Evolutionary conservation across 139 green algal genomes (phyloP), one percentile per base, ranked within the genome.

Genomic region (Micromonas commoda): DNA sequence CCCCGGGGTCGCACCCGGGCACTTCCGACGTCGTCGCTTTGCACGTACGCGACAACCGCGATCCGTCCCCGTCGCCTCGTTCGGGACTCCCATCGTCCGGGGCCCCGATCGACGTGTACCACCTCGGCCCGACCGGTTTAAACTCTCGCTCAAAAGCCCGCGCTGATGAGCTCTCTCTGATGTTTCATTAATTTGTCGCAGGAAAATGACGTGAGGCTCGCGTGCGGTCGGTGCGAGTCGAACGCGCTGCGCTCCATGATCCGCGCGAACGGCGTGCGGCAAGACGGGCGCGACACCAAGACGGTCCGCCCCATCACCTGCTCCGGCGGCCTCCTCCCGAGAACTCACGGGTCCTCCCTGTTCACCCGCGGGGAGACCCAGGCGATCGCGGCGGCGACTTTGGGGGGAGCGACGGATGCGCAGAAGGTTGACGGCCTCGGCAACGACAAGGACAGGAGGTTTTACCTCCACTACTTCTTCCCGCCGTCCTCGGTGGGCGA

Each of bases 341-440:
- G 94, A 73, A 92, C 89, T 1, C 96, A 99, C 83, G 96, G 96
- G 77, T 92, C 81, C 65, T 86, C 90, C 6, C 89, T 99, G 4
- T 99, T 99, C 82, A 99, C 95, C 20, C 87, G 96, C 0, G 95
- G 95, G 3, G 94, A 98, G 83, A 98, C 94, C 37, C 94, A 98
- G 86, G 87, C 88, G 4, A 54, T 97, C 34, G 90, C 89, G 6
- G 91, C 95, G 19, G 80, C 90, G 28, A 97, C 93, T 1, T 85
- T 97, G 24, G 86, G 37, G 23, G 31, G 32, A 3, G 53, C 71
- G 26, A 37, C 37, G 0, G 85, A 87, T 24, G 87, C 88, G 19
- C 90, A 92, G 78, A 76, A 78, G 35, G 32, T 86, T 4, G 91
- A 94, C 78, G 77, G 64, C 64, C 90, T 86, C 26, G 26, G 38